phyloP scores from a whole-genome alignment of 1,284 basidiomycete genomes.

The Mycena sp. region DNA sequence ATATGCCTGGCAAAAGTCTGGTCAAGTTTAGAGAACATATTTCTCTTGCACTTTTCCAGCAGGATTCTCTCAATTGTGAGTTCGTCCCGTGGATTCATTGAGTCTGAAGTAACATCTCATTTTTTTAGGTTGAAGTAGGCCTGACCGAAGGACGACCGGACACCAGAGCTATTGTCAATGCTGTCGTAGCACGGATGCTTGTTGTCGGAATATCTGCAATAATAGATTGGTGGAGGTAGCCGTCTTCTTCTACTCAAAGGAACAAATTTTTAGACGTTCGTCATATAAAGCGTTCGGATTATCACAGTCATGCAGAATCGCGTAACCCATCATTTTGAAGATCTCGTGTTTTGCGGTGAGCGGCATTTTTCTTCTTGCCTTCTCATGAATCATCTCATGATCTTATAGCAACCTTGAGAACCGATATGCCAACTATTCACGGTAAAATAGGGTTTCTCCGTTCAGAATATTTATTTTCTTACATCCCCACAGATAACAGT shows the following conservation, averaged over 20 bases:
- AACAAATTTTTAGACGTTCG: background rate
- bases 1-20: slow-evolving; percentile 17
- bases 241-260: background rate
- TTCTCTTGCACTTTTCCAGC: slow-evolving; percentile 21
- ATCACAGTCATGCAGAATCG: slow-evolving; percentile 13
- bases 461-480: background rate
- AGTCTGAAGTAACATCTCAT: background rate
- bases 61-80: slow-evolving; percentile 21
- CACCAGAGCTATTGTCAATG: slow-evolving; percentile 12
- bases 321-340: slow-evolving; percentile 16
- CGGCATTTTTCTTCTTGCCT: too few relatives aligned
- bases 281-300: background rate
- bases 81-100: background rate
- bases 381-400: too few relatives aligned
- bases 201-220: slow-evolving; percentile 16
- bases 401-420: slow-evolving; percentile 15
- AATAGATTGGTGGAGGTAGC: slow-evolving; percentile 20
- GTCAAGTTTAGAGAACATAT: slow-evolving; percentile 18
- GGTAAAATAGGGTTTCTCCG: background rate
- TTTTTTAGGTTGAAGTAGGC: slow-evolving; percentile 24
- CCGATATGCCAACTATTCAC: slow-evolving; percentile 22
- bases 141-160: slow-evolving; percentile 21
- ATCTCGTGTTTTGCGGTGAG: too few relatives aligned
- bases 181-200: slow-evolving; percentile 17
- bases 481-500: slow-evolving; percentile 8